Conservation (phyloP, 164 flowering plant genomes). For the Piper betle region DNA sequence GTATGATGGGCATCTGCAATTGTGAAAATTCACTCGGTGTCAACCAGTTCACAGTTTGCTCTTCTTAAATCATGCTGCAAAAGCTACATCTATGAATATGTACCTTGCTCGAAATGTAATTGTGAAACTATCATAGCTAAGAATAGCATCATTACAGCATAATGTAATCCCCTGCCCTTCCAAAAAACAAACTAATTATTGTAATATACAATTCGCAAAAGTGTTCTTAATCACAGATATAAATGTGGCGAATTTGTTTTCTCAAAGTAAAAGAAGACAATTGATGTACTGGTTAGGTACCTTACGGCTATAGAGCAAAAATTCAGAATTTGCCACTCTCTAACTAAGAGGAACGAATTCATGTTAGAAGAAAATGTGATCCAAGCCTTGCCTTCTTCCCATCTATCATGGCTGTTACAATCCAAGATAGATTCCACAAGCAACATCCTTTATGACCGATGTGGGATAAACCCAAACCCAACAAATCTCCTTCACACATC, state of each 20-base stretch:
- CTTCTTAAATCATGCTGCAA: neutral
- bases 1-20: conserved; percentile 43
- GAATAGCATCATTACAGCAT: conserved; percentile 85
- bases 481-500: no score
- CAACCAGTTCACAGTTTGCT: neutral
- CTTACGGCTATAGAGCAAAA: conserved; percentile 84
- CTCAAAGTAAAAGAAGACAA: neutral
- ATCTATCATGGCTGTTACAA: conserved; percentile 19
- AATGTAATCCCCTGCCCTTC: conserved; percentile 59
- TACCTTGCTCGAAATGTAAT: conserved; percentile 87
- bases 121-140: conserved; percentile 52
- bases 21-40: neutral
- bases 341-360: conserved; percentile 55
- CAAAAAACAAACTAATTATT: neutral
- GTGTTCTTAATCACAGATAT: neutral
- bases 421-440: conserved; percentile 42
- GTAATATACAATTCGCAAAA: neutral
- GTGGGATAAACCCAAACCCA: no score
- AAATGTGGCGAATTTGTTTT: no score
- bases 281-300: conserved; percentile 17
- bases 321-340: conserved; percentile 80
- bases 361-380: conserved; percentile 41
- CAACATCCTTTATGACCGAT: no score
- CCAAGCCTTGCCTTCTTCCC: conserved; percentile 13
- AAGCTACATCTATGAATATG: neutral